Base-by-base conservation (phyloP, 345 rosid species). In the Eucalyptus guilfoylei region DNA sequence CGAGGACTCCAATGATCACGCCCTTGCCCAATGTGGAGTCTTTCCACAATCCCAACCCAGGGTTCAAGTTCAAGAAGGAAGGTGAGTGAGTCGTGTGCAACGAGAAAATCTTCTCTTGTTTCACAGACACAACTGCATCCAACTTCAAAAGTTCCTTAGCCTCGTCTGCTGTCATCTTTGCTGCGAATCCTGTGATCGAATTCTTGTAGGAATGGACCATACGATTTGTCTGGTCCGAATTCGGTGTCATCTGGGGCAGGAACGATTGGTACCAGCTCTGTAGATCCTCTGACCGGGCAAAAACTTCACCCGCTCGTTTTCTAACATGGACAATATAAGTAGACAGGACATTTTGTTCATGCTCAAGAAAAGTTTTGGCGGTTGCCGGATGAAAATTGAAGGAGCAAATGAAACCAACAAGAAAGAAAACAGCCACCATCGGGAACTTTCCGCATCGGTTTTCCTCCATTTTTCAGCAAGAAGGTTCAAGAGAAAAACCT, bases 41-140 rank as follows among this genome's bases (percentile, higher is more conserved):
- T 13, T 81, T 23, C 92, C 89, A 89, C 32, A 90, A 88, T 12
- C 91, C 92, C 24, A 60, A 52, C 17, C 49, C 15, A 13, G 88
- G 86, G 24, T 90, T 58, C 32, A 92, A 90, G 90, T 91, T 92
- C 45, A 91, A 58, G 89, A 93, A 92, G 48, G 52, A 37, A 15
- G 94, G 93, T 47, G 94, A 89, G 72, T 89, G 92, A 10, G 95
- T 93, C 72, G 94, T 93, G 88, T 93, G 95, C 88, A 93, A 80
- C 2, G 87, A 85, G 21, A 87, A 49, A 6, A 54, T 40, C 23
- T 83, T n/a, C 69, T 91, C 88, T 34, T 15, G 49, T 26, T 58
- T 62, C 13, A 90, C 92, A 23, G 86, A 90, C 26, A 91, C 44
- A n/a, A 90, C 91, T 5, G 93, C 92, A 12, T 91, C 90, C 37